Evolutionary conservation across 345 rosid species (phyloP).

Genomic region (Rhizophora apiculata): DNA sequence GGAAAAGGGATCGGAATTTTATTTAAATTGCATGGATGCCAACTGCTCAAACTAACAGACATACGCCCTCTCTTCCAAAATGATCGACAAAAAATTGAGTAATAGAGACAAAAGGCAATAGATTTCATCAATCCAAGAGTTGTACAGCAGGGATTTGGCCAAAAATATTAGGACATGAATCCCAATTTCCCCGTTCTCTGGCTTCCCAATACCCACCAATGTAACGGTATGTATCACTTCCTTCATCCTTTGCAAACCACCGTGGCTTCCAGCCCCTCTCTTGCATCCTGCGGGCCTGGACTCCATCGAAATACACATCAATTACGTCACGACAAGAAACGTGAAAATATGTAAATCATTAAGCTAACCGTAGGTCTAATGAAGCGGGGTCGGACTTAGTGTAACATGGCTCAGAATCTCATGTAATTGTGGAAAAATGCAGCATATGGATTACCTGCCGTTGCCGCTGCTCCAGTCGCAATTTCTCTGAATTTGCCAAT

Average conservation of each 20-base stretch:
- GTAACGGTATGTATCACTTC: slow-evolving; percentile 51
- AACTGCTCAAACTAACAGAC: too few species aligned
- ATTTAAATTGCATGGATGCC: too few species aligned
- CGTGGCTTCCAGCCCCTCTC: slow-evolving; percentile 98
- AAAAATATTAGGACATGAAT: slow-evolving; percentile 81
- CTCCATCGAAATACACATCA: not conserved
- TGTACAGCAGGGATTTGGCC: slow-evolving; percentile 72
- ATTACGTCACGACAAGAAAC: too few species aligned
- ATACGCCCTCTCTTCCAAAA: not conserved
- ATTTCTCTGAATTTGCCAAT: slow-evolving; percentile 95
- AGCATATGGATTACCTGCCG: slow-evolving; percentile 57
- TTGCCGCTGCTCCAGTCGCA: slow-evolving; percentile 88
- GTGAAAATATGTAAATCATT: too few species aligned
- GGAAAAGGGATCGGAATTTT: too few species aligned
- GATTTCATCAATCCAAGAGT: slow-evolving; percentile 20
- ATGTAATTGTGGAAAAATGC: too few species aligned
- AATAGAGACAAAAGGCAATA: not conserved
- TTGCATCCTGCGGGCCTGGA: slow-evolving; percentile 93
- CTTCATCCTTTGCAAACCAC: slow-evolving; percentile 85
- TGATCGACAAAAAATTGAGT: slow-evolving; percentile 14
- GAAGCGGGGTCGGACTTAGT: too few species aligned
- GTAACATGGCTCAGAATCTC: too few species aligned
- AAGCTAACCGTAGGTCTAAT: too few species aligned
- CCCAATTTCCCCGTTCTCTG: slow-evolving; percentile 66
- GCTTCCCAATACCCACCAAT: slow-evolving; percentile 95